A percentile compares a stretch with the other conserved stretches of the same genome.
These are phyloP conservation scores for Sporobolomyces phaffii DNA, from an alignment of 768 basidiomycete species.

Conservation along the genomic window DNA sequence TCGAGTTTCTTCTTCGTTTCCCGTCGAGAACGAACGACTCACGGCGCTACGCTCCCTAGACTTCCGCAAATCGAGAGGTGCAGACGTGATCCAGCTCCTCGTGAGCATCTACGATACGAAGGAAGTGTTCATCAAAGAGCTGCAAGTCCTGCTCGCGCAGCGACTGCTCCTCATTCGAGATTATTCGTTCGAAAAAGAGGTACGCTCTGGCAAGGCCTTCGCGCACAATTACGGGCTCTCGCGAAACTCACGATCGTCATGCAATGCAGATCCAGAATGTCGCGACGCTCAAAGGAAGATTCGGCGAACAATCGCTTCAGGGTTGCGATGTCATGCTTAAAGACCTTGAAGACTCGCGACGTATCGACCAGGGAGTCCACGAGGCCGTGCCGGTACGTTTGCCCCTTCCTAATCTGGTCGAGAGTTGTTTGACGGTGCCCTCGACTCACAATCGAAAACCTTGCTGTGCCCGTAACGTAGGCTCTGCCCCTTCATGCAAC, in stretches of 20 bases:
- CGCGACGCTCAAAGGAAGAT: conserved; percentile 89
- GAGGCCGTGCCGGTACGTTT: conserved; percentile 45
- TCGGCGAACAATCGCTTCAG: conserved; percentile 85
- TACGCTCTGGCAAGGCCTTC: too few relatives aligned
- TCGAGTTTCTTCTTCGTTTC: background rate
- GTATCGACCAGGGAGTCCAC: conserved; percentile 82
- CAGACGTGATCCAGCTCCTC: conserved; percentile 89
- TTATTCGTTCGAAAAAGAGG: conserved; percentile 69
- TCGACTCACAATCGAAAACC: too few relatives aligned
- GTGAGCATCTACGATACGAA: conserved; percentile 97
- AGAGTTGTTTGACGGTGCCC: too few relatives aligned
- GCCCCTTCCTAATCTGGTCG: too few relatives aligned
- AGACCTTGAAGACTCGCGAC: conserved; percentile 90
- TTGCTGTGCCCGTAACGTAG: too few relatives aligned
- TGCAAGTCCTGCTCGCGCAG: conserved; percentile 85
- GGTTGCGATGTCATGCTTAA: conserved; percentile 97
- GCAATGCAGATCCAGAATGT: conserved; percentile 70
- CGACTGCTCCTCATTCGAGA: conserved; percentile 72
- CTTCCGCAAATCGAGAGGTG: conserved; percentile 82
- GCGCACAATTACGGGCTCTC: too few relatives aligned
- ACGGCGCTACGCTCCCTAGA: conserved; percentile 52
- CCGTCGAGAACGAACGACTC: background rate
- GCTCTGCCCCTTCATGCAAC: conserved; percentile 75
- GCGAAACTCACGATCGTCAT: too few relatives aligned
- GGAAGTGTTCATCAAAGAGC: conserved; percentile 90